Conservation (phyloP, 176 grass and related monocot species). For the Carex myosuroides region DNA sequence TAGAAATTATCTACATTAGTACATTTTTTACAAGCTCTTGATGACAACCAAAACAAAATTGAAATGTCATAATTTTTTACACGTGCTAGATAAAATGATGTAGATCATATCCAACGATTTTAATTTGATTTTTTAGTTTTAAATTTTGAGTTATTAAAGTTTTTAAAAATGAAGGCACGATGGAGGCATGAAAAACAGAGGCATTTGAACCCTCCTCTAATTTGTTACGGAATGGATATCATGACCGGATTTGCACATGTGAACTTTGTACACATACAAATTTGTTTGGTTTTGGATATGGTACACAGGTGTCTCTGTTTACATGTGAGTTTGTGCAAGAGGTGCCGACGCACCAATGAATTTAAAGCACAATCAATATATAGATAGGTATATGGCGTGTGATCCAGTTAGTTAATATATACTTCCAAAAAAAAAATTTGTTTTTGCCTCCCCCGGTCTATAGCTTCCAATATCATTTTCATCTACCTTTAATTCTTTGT, state of each 20-base stretch:
- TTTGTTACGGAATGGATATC: neutral
- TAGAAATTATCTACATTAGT: too few relatives aligned
- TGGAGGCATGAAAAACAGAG: too few relatives aligned
- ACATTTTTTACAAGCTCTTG: too few relatives aligned
- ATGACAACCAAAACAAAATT: too few relatives aligned
- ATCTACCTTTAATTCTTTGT: neutral
- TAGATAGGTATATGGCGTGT: neutral
- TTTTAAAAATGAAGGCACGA: too few relatives aligned
- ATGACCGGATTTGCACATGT: too few relatives aligned
- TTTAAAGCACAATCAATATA: neutral
- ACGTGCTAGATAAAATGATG: too few relatives aligned
- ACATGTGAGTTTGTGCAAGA: slow-evolving; percentile 12
- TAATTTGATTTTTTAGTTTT: too few relatives aligned
- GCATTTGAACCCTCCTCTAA: too few relatives aligned
- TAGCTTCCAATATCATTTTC: neutral
- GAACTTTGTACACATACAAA: slow-evolving; percentile 16
- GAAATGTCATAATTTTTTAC: too few relatives aligned
- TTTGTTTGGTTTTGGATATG: neutral
- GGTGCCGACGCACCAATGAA: slow-evolving; percentile 7
- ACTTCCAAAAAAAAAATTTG: neutral
- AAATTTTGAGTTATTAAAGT: too few relatives aligned
- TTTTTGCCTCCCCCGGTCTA: neutral
- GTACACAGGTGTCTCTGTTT: neutral
- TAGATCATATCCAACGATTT: too few relatives aligned
- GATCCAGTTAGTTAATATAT: neutral